These are phyloP conservation scores for Vaccinium darrowii DNA, from an alignment of 148 eudicot species.

Conservation along the genomic window DNA sequence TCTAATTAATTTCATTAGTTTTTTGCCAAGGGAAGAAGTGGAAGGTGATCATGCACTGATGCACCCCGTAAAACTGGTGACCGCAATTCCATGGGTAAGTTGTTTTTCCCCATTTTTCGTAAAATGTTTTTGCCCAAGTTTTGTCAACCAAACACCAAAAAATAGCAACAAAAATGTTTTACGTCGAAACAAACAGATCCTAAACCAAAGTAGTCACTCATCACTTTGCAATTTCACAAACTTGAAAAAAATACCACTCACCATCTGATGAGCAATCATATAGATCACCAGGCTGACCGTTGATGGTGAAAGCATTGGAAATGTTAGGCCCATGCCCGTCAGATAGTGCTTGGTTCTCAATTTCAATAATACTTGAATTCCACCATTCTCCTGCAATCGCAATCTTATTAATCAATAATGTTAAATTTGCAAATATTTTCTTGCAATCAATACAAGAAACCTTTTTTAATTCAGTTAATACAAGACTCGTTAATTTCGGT, in stretches of 20 bases:
- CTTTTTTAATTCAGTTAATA: not conserved
- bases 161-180: no score
- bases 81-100: no score
- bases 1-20: no score
- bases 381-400: constrained; percentile 71
- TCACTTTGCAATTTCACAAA: no score
- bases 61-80: no score
- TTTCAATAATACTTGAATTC: constrained; percentile 52
- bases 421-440: not conserved
- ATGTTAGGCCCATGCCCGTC: constrained; percentile 46
- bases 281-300: constrained; percentile 62
- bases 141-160: no score
- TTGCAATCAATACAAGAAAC: not conserved
- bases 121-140: no score
- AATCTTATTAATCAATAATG: not conserved
- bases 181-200: no score
- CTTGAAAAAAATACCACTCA: constrained; percentile 16
- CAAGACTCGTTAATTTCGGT: not conserved
- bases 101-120: no score
- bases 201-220: not conserved
- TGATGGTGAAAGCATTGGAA: constrained; percentile 63
- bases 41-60: no score
- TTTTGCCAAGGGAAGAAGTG: no score
- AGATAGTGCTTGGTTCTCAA: constrained; percentile 31
- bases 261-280: constrained; percentile 52